Evolutionary conservation across 2,329 filamentous ascomycete species (phyloP).

Genomic region (Phaeosphaeria sp.): DNA sequence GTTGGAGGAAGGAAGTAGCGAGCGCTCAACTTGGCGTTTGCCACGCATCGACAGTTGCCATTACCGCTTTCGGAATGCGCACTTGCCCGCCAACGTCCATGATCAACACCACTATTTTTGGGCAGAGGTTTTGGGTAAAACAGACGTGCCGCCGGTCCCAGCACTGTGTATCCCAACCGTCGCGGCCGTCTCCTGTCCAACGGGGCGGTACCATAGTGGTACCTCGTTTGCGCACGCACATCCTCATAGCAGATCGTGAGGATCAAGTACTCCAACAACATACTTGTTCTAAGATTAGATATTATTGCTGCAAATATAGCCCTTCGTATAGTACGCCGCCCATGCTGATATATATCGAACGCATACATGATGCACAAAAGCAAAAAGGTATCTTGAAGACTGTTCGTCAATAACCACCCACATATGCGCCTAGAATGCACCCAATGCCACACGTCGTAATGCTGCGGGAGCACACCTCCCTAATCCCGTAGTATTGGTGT

Average conservation of each 20-base stretch:
- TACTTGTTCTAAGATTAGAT: conserved; percentile 1
- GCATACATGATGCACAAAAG: conserved; percentile 4
- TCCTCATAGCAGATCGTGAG: not conserved
- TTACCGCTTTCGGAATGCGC: conserved; percentile 3
- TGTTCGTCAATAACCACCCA: not conserved
- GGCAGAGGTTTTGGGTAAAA: not conserved
- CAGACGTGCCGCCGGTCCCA: conserved; percentile 4
- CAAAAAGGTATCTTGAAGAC: conserved; percentile 7
- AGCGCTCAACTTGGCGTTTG: conserved; percentile 7
- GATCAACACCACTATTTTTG: conserved; percentile 1
- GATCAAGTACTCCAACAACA: not conserved
- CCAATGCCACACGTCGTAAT: conserved; percentile 3
- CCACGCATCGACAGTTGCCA: conserved; percentile 21
- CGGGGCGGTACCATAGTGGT: conserved; percentile 1
- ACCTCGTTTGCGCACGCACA: not conserved
- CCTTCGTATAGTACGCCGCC: not conserved
- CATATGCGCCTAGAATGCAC: conserved; percentile 1
- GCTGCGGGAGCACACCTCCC: conserved; percentile 6
- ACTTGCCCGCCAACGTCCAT: not conserved
- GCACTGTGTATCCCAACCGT: conserved; percentile 6
- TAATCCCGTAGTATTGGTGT: conserved; percentile 8
- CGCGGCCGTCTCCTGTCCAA: conserved; percentile 5
- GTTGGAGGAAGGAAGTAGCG: conserved; percentile 9
- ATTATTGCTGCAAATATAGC: conserved; percentile 6
- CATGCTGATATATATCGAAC: not conserved